phyloP scores from a whole-genome alignment of 2,329 filamentous ascomycete species.

The Plenodomus biglobosus region DNA sequence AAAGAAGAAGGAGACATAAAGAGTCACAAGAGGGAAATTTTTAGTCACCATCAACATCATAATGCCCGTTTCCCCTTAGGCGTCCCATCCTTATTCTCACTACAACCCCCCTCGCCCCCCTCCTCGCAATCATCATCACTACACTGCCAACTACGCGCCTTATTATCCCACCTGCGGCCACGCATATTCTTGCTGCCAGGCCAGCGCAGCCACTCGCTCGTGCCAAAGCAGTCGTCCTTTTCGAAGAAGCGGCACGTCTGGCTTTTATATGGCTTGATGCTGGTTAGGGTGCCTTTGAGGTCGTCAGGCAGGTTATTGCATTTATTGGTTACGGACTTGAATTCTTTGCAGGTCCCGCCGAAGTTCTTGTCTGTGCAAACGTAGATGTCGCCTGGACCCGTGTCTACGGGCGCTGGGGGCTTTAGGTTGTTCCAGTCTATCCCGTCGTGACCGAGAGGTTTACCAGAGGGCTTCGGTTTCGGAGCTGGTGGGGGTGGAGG shows the following conservation, averaged over 20 bases:
- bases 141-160: constrained; percentile 8
- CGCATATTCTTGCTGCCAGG: constrained; percentile 10
- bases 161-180: constrained; percentile 10
- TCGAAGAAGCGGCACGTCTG: constrained; percentile 5
- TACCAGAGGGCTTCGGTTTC: too few species aligned
- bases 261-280: constrained; percentile 1
- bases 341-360: constrained; percentile 2
- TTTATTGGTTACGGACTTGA: background rate
- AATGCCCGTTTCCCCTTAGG: background rate
- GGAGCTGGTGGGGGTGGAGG: too few species aligned
- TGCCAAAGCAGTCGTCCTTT: constrained; percentile 3
- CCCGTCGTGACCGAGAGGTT: too few species aligned
- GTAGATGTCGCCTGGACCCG: constrained; percentile 4
- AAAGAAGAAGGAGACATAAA: too few species aligned
- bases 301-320: constrained; percentile 1
- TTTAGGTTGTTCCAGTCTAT: too few species aligned
- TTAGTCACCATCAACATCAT: too few species aligned
- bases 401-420: background rate
- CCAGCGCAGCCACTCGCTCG: constrained; percentile 1
- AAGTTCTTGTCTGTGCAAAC: constrained; percentile 3
- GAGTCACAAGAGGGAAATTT: too few species aligned
- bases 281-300: background rate
- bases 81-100: background rate
- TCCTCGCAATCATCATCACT: constrained; percentile 4
- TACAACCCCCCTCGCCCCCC: background rate